These are phyloP conservation scores for Tuber indicum DNA, from an alignment of 495 filamentous ascomycete species.

Conservation along the genomic window DNA sequence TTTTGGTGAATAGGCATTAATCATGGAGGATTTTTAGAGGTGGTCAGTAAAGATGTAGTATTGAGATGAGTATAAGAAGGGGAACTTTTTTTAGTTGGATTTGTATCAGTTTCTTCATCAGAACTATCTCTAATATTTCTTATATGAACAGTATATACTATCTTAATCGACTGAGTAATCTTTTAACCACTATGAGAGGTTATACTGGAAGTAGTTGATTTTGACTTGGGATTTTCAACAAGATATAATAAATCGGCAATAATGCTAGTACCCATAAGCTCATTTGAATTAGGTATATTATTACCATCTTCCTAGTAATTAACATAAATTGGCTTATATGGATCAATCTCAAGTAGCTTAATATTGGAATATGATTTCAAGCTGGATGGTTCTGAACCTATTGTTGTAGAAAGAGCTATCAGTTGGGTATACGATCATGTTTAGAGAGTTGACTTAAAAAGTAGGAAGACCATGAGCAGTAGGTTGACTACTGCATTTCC, in stretches of 20 bases:
- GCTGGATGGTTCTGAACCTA: background rate
- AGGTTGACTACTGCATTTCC: background rate
- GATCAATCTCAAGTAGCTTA: background rate
- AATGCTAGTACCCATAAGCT: background rate
- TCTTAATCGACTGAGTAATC: no score
- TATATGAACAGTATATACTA: no score
- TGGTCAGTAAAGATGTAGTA: no score
- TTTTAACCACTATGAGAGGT: no score
- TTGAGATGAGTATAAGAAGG: no score
- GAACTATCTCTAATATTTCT: no score
- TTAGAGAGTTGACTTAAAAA: background rate
- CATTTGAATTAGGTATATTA: background rate
- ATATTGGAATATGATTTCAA: background rate
- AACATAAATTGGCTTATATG: background rate
- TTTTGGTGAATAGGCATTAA: no score
- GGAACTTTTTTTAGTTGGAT: no score
- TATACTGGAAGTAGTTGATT: no score
- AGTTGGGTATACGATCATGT: background rate
- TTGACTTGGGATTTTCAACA: background rate
- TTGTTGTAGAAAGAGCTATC: background rate
- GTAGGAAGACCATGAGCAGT: background rate
- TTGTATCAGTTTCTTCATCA: no score
- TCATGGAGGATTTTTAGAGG: no score
- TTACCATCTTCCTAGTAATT: background rate
- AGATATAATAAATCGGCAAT: background rate